phyloP scores from a whole-genome alignment of 2,329 filamentous ascomycete species.

The Ustilaginoidea virens region DNA sequence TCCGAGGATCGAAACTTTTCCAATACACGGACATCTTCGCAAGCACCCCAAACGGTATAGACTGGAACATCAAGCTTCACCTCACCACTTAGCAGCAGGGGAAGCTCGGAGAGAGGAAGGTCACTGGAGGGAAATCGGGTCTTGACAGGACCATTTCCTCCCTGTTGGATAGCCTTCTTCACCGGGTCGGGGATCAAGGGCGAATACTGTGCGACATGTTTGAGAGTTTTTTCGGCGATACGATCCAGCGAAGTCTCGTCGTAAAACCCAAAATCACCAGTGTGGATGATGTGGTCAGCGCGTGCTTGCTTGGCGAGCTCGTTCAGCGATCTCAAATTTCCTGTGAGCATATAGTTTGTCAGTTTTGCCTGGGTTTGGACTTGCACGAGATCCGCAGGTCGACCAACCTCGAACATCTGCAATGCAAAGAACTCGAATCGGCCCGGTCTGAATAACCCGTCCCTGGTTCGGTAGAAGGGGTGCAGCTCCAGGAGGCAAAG shows the following conservation, averaged over 20 bases:
- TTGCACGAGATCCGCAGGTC: neutral
- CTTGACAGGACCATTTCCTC: constrained; percentile 67
- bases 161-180: constrained; percentile 50
- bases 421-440: constrained; percentile 53
- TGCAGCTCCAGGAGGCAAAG: constrained; percentile 41
- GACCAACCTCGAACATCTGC: constrained; percentile 52
- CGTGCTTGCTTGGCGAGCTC: constrained; percentile 88
- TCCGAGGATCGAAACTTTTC: constrained; percentile 96
- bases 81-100: constrained; percentile 74
- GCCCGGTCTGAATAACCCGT: constrained; percentile 48
- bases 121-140: constrained; percentile 67
- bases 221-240: constrained; percentile 96
- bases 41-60: constrained; percentile 98
- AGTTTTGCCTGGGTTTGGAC: neutral
- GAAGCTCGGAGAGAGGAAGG: constrained; percentile 82
- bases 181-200: constrained; percentile 71
- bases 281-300: constrained; percentile 96
- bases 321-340: constrained; percentile 89
- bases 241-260: constrained; percentile 89
- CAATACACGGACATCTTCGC: constrained; percentile 91
- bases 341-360: constrained; percentile 33
- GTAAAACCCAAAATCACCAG: constrained; percentile 98
- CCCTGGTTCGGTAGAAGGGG: constrained; percentile 54
- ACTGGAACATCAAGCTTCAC: constrained; percentile 90
- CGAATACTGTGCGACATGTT: constrained; percentile 97